A percentile compares a stretch with the other conserved stretches of the same genome.
Evolutionary conservation across 2,329 filamentous ascomycete genomes (phyloP).

Genomic region (Venturia aucupariae): DNA sequence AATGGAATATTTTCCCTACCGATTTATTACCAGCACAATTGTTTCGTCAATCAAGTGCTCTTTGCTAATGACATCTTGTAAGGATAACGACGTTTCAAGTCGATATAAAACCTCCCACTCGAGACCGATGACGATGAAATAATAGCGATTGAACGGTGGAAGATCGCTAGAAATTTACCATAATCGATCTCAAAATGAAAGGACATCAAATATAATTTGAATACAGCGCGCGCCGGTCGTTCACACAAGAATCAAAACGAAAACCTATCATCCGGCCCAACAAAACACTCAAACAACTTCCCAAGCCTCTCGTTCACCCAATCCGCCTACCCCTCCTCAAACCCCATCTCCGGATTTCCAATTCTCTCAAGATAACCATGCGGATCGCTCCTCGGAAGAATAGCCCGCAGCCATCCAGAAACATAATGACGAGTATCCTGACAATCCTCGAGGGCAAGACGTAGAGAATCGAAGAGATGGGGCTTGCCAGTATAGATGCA

Average conservation of each 20-base stretch:
- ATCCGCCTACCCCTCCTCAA: neutral
- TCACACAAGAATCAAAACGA: neutral
- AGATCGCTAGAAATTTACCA: no score
- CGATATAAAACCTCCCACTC: no score
- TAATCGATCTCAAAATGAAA: no score
- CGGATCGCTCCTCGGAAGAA: neutral
- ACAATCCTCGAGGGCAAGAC: neutral
- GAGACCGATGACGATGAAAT: no score
- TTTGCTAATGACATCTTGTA: no score
- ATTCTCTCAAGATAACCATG: neutral
- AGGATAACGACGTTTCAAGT: no score
- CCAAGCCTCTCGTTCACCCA: constrained; percentile 4
- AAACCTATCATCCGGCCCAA: neutral
- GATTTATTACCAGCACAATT: no score
- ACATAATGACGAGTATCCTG: neutral
- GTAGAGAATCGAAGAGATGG: neutral
- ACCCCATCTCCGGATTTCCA: neutral
- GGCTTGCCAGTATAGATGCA: constrained; percentile 3
- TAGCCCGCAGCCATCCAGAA: neutral
- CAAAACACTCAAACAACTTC: constrained; percentile 1
- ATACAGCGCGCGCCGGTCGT: no score
- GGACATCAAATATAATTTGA: no score
- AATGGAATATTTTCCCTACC: no score
- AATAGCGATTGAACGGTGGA: no score
- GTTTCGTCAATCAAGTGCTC: no score